Base-by-base conservation (phyloP, 352 stramenopile species). In the Phytopythium montanum region DNA sequence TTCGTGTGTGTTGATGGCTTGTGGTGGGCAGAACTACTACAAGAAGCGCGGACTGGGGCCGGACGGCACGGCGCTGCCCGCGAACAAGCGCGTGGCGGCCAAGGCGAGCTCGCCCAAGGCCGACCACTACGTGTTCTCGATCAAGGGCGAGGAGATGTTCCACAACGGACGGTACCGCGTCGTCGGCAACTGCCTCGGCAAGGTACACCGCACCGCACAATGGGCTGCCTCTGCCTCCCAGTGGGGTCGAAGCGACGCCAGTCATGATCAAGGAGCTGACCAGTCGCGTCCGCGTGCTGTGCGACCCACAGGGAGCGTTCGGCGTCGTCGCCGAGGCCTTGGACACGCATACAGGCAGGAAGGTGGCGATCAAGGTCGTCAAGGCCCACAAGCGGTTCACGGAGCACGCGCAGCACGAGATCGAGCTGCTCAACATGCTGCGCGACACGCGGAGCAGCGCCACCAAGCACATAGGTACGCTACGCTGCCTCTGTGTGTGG, bases 321-420 rank as follows among this genome's bases (percentile, higher is more conserved):
- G 87, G 87, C 23, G 79, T 92, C 61, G 87, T 96, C 10, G 72
- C 93, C 41, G 79, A 93, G 61, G 85, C 77, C 10, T n/a, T 81
- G 7, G 87, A 96, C 62, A 76, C 81, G 10, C 55, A 85, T 59
- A 96, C 82, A 1, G 72, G 90, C 4, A 60, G 80, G 44, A 69
- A 97, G n/a, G 96, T 99, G n/a, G 96, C 96, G 10, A 98, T 99
- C 67, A 99, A 99, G 78, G 98, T 99, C 60, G 98, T 99, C 55
- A 99, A 99, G 80, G 99, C 95, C 68, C 98, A 98, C 63, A 97
- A 97, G 65, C 90, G 96, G 49, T 99, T 99, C 68, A 90, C 92
- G 23, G 75, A 94, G 52, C 97, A 99, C 68, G 97, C 97, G 7
- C 93, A 98, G 81, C 98, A 90, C 12, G 98, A 99, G 76, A 98